phyloP scores from a whole-genome alignment of 2,329 filamentous ascomycete genomes.

The Tolypocladium cylindrosporum region DNA sequence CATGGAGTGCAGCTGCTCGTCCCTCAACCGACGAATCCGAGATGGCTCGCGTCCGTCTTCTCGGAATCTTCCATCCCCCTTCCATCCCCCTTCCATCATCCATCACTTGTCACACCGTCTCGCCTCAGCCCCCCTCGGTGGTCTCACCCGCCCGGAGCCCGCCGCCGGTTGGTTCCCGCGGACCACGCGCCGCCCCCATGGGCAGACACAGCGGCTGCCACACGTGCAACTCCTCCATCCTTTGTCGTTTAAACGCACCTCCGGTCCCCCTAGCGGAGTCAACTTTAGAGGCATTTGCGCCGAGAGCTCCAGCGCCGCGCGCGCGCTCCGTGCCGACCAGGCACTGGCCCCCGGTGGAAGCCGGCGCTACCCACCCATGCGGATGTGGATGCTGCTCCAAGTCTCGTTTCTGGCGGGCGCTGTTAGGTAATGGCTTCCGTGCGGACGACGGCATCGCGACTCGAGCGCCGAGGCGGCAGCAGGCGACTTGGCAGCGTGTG shows the following conservation, averaged over 20 bases:
- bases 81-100: background rate
- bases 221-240: background rate
- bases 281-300: slow-evolving; percentile 6
- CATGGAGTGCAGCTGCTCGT: no score
- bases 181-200: background rate
- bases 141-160: background rate
- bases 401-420: background rate
- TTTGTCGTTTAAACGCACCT: background rate
- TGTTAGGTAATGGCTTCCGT: background rate
- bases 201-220: background rate
- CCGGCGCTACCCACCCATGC: background rate
- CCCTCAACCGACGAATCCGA: background rate
- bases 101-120: background rate
- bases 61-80: background rate
- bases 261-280: slow-evolving; percentile 2
- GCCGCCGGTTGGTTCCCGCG: background rate
- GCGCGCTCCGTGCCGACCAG: background rate
- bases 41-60: background rate
- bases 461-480: no score
- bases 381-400: background rate
- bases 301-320: background rate
- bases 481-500: no score
- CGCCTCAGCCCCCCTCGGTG: background rate
- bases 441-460: background rate
- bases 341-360: background rate